These are phyloP conservation scores for Malassezia globosa DNA, from an alignment of 1,284 basidiomycete species.

Conservation along the genomic window DNA sequence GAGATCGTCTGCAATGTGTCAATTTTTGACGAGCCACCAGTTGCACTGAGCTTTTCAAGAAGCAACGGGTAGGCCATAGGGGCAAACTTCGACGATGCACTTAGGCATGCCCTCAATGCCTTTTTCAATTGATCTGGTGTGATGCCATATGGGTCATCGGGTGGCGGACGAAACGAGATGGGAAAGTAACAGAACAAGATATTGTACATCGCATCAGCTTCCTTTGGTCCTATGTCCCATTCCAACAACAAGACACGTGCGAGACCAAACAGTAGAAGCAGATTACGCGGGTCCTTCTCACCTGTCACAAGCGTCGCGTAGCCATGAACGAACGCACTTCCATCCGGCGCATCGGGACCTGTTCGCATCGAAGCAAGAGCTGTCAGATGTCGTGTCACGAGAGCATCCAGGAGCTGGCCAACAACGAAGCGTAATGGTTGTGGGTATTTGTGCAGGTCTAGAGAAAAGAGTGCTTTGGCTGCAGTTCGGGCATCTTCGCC, in stretches of 20 bases:
- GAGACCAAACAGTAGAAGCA: conserved; percentile 79
- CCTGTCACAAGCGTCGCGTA: conserved; percentile 76
- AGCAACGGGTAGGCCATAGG: conserved; percentile 74
- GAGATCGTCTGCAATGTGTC: conserved; percentile 37
- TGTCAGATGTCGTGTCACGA: conserved; percentile 61
- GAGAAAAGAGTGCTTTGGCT: conserved; percentile 59
- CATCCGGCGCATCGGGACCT: conserved; percentile 40
- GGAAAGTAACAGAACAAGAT: conserved; percentile 98
- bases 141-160: conserved; percentile 87
- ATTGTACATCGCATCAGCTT: conserved; percentile 71
- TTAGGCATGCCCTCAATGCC: conserved; percentile 62
- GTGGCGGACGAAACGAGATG: conserved; percentile 87
- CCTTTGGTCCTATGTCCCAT: conserved; percentile 62
- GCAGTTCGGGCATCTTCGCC: conserved; percentile 62
- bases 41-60: conserved; percentile 78
- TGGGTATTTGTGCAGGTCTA: conserved; percentile 68
- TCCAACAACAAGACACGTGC: conserved; percentile 72
- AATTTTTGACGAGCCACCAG: conserved; percentile 66
- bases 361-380: conserved; percentile 4
- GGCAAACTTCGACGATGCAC: conserved; percentile 70
- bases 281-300: conserved; percentile 93
- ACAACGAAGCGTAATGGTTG: conserved; percentile 73
- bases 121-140: conserved; percentile 72
- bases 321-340: conserved; percentile 59
- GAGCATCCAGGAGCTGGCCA: conserved; percentile 67